Evolutionary conservation across 2,329 filamentous ascomycete species (phyloP).

Genomic region (Myriosclerotinia scirpicola): DNA sequence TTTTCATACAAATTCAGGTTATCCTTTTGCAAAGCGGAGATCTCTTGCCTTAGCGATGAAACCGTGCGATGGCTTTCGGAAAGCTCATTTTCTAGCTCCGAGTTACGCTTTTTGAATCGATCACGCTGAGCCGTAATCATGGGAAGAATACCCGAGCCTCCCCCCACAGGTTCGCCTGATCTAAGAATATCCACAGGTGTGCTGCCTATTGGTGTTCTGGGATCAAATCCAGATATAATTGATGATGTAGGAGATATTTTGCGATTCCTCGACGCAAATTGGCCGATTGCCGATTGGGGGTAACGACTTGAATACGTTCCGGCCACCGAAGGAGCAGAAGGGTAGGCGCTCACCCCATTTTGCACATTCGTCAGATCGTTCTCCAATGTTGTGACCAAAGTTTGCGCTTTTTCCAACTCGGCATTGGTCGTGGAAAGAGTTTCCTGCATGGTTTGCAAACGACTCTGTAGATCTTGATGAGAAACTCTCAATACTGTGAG

Average conservation of each 20-base stretch:
- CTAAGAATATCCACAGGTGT: constrained; percentile 58
- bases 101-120: constrained; percentile 95
- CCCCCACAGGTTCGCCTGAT: constrained; percentile 63
- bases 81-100: constrained; percentile 85
- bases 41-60: constrained; percentile 83
- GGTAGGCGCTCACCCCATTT: constrained; percentile 80
- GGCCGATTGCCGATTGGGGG: constrained; percentile 59
- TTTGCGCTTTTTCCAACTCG: constrained; percentile 81
- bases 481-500: constrained; percentile 90
- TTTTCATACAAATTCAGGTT: constrained; percentile 97
- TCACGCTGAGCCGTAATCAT: constrained; percentile 99
- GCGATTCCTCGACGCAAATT: constrained; percentile 53
- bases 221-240: constrained; percentile 96
- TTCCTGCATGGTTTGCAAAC: constrained; percentile 77
- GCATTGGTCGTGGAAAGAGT: constrained; percentile 80
- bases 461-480: constrained; percentile 83
- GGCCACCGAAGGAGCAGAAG: constrained; percentile 87
- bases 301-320: constrained; percentile 85
- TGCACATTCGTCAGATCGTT: constrained; percentile 88
- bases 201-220: constrained; percentile 52
- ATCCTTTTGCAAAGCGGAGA: constrained; percentile 90
- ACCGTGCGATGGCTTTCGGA: constrained; percentile 80
- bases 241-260: constrained; percentile 90
- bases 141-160: constrained; percentile 85
- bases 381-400: constrained; percentile 84